Evolutionary conservation across 176 grass and related monocot genomes (phyloP), one percentile per base, ranked within the genome.

Genomic region (Chloris gayana): DNA sequence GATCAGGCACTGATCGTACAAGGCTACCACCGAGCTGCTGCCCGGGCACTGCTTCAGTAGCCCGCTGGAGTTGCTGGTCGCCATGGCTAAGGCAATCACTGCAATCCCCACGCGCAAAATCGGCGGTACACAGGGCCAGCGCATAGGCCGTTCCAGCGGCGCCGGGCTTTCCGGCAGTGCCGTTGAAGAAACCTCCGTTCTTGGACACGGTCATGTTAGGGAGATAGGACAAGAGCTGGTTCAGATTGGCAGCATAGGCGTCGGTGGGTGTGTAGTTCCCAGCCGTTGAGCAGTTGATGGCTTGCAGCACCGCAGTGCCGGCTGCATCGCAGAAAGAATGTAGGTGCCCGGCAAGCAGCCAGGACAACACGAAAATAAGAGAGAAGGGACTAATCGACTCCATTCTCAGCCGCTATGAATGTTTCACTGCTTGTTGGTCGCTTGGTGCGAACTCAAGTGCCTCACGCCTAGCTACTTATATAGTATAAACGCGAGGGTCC

Each of bases 1-100:
- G 63, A 79, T 1, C 19, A 79, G 63, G 46, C 76, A 79, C 45
- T 37, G 76, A 7, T 79, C 63, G 63, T 67, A 79, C 46, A 51
- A n/a, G 45, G 63, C 76, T 14, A 19, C 13, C 45, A 38, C 76
- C 11, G 76, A 25, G 11, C 6, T 67, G 45, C 62, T 67, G 3
- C 63, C 76, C 0, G 76, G 76, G 32, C 76, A 79, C 45, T n/a
- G 30, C 31, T 35, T 79, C 21, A 17, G 12, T 18, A 79, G 21
- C 29, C 63, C 76, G 22, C 46, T 17, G 1, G 63, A 42, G 44
- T 50, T 50, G 21, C 11, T 79, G 27, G 39, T 25, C 4, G 77
- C 77, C 31, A 17, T 49, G 21, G 63, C 21, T n/a, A 13, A 79
- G 76, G 62, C 76, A 79, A 7, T 79, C 63, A 2, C 3, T 13